Conservation (phyloP, 495 filamentous ascomycete genomes). For the Tuber umbilicatum region DNA sequence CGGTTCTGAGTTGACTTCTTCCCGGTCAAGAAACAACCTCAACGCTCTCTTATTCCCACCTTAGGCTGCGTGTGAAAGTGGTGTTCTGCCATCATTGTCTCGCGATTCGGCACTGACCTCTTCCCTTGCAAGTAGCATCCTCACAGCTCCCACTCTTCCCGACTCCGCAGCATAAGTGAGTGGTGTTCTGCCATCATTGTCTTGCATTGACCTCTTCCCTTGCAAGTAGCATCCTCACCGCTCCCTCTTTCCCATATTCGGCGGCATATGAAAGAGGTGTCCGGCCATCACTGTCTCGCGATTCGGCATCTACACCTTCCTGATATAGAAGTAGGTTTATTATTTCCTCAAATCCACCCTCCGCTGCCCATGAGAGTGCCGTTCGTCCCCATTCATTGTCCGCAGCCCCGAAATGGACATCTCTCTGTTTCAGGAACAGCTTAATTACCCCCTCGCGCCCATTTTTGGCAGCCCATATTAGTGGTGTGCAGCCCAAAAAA, state of each 20-base stretch:
- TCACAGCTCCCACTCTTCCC: conserved; percentile 31
- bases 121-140: conserved; percentile 29
- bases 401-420: conserved; percentile 12
- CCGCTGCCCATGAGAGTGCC: conserved; percentile 44
- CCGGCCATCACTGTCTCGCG: conserved; percentile 9
- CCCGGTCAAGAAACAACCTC: conserved; percentile 31
- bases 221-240: conserved; percentile 39
- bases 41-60: conserved; percentile 15
- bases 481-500: conserved; percentile 20
- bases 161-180: too few species aligned
- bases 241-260: conserved; percentile 30
- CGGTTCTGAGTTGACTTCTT: conserved; percentile 9
- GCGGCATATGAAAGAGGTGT: conserved; percentile 32
- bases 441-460: conserved; percentile 38
- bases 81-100: too few species aligned
- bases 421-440: conserved; percentile 32
- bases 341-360: conserved; percentile 42
- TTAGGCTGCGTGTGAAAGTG: too few species aligned
- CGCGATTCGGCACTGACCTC: too few species aligned
- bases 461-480: conserved; percentile 22
- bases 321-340: conserved; percentile 18
- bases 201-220: conserved; percentile 3
- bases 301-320: background rate
- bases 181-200: conserved; percentile 16
- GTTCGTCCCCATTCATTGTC: conserved; percentile 34